Evolutionary conservation across 2,329 filamentous ascomycete genomes (phyloP).

Genomic region (Rutstroemia sp.): DNA sequence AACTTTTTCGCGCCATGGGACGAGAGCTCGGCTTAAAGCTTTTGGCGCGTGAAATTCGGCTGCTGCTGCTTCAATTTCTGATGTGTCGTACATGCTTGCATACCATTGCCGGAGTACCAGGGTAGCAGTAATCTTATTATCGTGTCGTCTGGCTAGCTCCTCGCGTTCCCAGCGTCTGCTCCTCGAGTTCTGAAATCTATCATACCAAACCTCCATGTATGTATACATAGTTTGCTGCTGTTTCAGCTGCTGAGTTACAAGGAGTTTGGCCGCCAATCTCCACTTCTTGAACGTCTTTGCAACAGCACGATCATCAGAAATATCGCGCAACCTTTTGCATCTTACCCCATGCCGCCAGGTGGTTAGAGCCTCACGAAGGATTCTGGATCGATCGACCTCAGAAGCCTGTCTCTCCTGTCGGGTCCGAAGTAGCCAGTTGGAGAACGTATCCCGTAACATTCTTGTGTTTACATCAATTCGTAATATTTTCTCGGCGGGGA

Average conservation of each 20-base stretch:
- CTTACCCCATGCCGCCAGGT: constrained; percentile 56
- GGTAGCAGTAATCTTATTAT: constrained; percentile 18
- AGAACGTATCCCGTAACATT: constrained; percentile 38
- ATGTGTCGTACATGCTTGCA: constrained; percentile 14
- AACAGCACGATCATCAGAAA: constrained; percentile 48
- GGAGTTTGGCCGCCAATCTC: constrained; percentile 44
- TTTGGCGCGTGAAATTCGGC: constrained; percentile 16
- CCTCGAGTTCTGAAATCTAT: constrained; percentile 30
- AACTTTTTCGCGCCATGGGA: constrained; percentile 17
- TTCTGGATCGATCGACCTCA: constrained; percentile 41
- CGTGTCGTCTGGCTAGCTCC: constrained; percentile 19
- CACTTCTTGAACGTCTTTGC: constrained; percentile 52
- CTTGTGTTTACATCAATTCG: constrained; percentile 37
- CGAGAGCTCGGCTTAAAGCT: constrained; percentile 15
- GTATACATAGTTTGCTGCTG: constrained; percentile 34
- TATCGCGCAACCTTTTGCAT: constrained; percentile 41
- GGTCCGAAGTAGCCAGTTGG: constrained; percentile 41
- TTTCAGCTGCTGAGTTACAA: constrained; percentile 25
- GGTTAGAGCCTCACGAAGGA: constrained; percentile 50
- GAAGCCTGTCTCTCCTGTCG: constrained; percentile 40
- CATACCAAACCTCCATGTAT: constrained; percentile 33
- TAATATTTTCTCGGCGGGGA: constrained; percentile 30
- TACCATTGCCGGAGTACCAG: constrained; percentile 22
- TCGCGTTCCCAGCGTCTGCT: constrained; percentile 20
- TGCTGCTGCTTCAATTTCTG: constrained; percentile 19